Evolutionary conservation across 2,329 filamentous ascomycete genomes (phyloP), one percentile per base, ranked within the genome.

Genomic region (Pseudogymnoascus destructans): DNA sequence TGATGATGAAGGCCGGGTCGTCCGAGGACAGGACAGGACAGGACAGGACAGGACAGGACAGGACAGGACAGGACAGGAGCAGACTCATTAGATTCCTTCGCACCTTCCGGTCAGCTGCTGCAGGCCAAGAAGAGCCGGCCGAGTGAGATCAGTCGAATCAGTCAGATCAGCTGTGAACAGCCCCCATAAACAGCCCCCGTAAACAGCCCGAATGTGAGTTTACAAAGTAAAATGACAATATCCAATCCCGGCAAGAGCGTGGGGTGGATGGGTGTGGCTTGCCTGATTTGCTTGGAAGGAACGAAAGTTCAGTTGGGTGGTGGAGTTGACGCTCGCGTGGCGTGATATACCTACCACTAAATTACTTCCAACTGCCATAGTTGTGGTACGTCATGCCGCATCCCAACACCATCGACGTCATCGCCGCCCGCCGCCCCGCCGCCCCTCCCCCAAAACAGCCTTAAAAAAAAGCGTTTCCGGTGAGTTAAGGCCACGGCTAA

Each of bases 191-290:
- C 33, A 35, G 33, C 33, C 13, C 23, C n/a, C 33, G 6, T 15
- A n/a, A 15, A 35, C 33, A 35, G 33, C 33, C 13, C 23, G 25
- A 15, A 32, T 32, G n/a, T 7, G 46, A 52, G 25, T 52, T 52
- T 52, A 52, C 46, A 13, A 52, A 52, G 25, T 52, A 30, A 52
- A 52, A 52, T 30, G 46, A 52, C 46, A 52, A 52, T 52, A n/a
- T 52, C 25, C 9, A 30, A 52, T 30, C 46, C 46, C 25, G 46
- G 46, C n/a, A 30, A 52, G 46, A 30, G 46, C 46, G 46, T 52
- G 46, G 46, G 46, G 46, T 30, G 25, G 25, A 30, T 52, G 23
- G 30, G 35, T 38, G 35, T 38, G 35, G 15, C 17, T 38, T 15
- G 35, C 2, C 1, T 30, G 25, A 52, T 52, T 52, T 52, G 46